phyloP scores from a whole-genome alignment of 1,139 yeast genomes.

The Kodamaea arcana region DNA sequence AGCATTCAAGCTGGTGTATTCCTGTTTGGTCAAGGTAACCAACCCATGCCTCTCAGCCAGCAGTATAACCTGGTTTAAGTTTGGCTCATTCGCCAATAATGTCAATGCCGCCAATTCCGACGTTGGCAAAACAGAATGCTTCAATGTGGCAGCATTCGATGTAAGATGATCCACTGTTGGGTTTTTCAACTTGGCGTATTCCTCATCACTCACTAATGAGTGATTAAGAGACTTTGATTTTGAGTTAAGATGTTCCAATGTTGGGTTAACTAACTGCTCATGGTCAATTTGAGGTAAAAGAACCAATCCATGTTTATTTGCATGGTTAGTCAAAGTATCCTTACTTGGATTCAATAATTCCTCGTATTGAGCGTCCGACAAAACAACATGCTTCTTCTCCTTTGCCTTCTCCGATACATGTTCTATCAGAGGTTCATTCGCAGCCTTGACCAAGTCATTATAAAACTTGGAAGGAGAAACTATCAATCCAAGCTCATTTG shows the following conservation, averaged over 20 bases:
- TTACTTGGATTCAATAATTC: slow-evolving; percentile 7
- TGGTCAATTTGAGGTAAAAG: slow-evolving; percentile 9
- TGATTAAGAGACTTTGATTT: slow-evolving; percentile 14
- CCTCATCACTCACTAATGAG: slow-evolving; percentile 15
- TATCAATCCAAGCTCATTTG: slow-evolving; percentile 31
- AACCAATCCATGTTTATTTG: slow-evolving; percentile 4
- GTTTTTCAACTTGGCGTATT: slow-evolving; percentile 10
- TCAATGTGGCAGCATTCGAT: slow-evolving; percentile 12
- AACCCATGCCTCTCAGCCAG: slow-evolving; percentile 36
- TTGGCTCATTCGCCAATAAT: slow-evolving; percentile 28
- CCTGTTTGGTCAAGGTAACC: slow-evolving; percentile 30
- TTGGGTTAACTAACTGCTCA: slow-evolving; percentile 25
- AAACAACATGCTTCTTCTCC: slow-evolving; percentile 4
- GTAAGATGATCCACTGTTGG: slow-evolving; percentile 16
- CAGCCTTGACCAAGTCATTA: slow-evolving; percentile 25
- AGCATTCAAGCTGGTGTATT: slow-evolving; percentile 34
- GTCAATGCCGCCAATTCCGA: slow-evolving; percentile 10
- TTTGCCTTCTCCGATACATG: slow-evolving; percentile 14
- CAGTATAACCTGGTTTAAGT: slow-evolving; percentile 29
- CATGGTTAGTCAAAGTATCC: slow-evolving; percentile 2
- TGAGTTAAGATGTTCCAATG: slow-evolving; percentile 17
- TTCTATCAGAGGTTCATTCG: slow-evolving; percentile 20
- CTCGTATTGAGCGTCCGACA: slow-evolving; percentile 1
- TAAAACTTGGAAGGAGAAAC: slow-evolving; percentile 27
- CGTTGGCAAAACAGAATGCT: slow-evolving; percentile 14